These are phyloP conservation scores for Pachysandra terminalis DNA, from an alignment of 164 flowering plant genomes.

Conservation along the genomic window DNA sequence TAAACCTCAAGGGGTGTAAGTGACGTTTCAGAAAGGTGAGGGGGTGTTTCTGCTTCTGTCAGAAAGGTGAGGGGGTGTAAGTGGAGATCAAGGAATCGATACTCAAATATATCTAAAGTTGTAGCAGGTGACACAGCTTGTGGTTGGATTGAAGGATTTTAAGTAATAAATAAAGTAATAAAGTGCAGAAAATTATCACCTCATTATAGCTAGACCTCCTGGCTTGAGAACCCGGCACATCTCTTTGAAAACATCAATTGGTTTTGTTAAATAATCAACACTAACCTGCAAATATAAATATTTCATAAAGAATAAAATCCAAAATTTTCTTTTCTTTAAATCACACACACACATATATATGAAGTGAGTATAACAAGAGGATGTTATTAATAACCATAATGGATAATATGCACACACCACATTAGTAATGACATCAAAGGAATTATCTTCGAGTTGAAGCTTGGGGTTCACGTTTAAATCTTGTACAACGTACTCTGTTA, in stretches of 20 bases:
- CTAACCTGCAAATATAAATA: constrained; percentile 61
- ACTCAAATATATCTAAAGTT: too few relatives aligned
- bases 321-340: background rate
- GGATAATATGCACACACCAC: constrained; percentile 47
- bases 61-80: too few relatives aligned
- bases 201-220: constrained; percentile 82
- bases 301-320: background rate
- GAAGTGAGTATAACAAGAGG: too few relatives aligned
- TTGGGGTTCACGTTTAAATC: constrained; percentile 78
- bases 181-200: constrained; percentile 34
- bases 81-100: too few relatives aligned
- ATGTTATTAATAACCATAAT: background rate
- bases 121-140: background rate
- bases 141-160: background rate
- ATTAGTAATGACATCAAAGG: constrained; percentile 86
- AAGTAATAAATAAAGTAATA: too few relatives aligned
- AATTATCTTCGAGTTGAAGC: constrained; percentile 82
- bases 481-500: constrained; percentile 85
- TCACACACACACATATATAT: too few relatives aligned
- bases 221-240: constrained; percentile 86
- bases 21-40: too few relatives aligned
- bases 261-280: constrained; percentile 86
- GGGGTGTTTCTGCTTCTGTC: too few relatives aligned
- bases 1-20: too few relatives aligned
- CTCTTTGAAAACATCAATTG: constrained; percentile 85